These are phyloP conservation scores for Theobroma cacao DNA, from an alignment of 345 rosid genomes.

Conservation along the genomic window DNA sequence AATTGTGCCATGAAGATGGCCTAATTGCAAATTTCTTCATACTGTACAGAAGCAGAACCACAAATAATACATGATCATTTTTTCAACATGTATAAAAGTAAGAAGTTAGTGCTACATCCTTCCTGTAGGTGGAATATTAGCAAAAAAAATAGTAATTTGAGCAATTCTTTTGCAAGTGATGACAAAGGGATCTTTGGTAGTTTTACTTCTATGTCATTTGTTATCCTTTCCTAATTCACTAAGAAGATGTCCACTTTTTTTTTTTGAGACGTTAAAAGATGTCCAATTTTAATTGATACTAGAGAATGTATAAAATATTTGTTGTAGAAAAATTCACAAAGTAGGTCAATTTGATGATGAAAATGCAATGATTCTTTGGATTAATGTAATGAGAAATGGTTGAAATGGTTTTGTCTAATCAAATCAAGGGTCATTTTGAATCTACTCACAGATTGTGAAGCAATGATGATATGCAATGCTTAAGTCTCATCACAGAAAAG, in stretches of 20 bases:
- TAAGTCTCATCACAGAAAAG: too few species aligned
- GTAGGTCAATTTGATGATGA: not conserved
- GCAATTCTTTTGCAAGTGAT: slow-evolving; percentile 3
- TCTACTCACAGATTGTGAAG: too few species aligned
- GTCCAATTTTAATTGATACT: not conserved
- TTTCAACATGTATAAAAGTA: not conserved
- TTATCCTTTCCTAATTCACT: not conserved
- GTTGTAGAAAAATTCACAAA: not conserved
- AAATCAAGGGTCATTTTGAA: too few species aligned
- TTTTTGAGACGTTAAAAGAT: too few species aligned
- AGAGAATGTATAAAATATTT: not conserved
- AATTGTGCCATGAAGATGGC: not conserved
- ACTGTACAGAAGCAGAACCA: slow-evolving; percentile 4
- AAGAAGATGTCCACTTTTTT: too few species aligned
- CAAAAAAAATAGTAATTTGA: not conserved
- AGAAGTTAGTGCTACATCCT: not conserved
- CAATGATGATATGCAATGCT: too few species aligned
- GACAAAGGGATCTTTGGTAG: not conserved
- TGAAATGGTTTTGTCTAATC: too few species aligned
- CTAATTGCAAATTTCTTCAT: slow-evolving; percentile 1
- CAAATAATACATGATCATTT: not conserved
- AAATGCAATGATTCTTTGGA: not conserved
- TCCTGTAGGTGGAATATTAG: not conserved
- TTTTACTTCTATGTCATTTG: not conserved
- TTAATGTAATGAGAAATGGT: too few species aligned